phyloP scores from a whole-genome alignment of 345 rosid species.

The Populus ilicifolia region DNA sequence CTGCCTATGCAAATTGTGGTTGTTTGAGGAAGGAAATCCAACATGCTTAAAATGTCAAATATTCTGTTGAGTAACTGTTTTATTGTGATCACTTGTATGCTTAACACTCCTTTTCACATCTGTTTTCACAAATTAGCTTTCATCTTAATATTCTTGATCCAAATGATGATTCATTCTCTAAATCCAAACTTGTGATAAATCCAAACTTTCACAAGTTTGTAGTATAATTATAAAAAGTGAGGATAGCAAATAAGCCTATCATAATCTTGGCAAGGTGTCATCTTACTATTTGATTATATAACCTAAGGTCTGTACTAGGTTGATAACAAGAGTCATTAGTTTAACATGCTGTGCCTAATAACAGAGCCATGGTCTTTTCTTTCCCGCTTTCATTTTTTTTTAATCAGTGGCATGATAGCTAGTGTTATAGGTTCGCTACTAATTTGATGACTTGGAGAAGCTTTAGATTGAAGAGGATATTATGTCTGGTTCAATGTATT shows the following conservation, averaged over 20 bases:
- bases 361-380: not conserved
- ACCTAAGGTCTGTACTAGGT: not conserved
- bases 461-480: not conserved
- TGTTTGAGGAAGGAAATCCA: not conserved
- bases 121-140: not conserved
- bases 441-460: conserved; percentile 1
- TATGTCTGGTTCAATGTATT: not conserved
- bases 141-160: not conserved
- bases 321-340: not conserved
- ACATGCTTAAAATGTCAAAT: not conserved
- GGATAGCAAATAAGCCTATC: not conserved
- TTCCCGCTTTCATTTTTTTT: not conserved
- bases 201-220: not conserved
- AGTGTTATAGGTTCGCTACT: not conserved
- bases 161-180: not conserved
- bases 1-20: not conserved
- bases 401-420: not conserved
- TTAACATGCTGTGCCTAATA: not conserved
- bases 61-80: not conserved
- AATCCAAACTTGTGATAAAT: not conserved
- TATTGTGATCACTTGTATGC: not conserved
- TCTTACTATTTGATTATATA: not conserved
- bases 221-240: not conserved
- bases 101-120: not conserved
- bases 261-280: not conserved